A percentile compares a stretch with the other conserved stretches of the same genome.
These are phyloP conservation scores for Thelonectria blattea DNA, from an alignment of 2,329 filamentous ascomycete genomes.

Conservation along the genomic window DNA sequence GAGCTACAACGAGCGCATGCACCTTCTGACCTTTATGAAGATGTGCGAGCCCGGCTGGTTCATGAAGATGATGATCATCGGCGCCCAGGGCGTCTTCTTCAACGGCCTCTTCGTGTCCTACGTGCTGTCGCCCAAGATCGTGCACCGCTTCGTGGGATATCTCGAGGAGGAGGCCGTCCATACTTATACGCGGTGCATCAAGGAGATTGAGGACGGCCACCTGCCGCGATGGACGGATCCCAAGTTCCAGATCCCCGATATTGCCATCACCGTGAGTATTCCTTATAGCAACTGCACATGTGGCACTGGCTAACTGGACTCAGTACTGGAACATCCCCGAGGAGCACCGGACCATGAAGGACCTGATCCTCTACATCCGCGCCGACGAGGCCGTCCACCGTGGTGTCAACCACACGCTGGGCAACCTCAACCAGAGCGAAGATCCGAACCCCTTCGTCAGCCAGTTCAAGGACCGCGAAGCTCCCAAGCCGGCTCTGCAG, in stretches of 20 bases:
- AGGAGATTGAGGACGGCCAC: conserved; percentile 84
- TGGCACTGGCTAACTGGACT: conserved; percentile 11
- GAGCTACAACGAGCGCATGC: conserved; percentile 93
- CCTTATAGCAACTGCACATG: background rate
- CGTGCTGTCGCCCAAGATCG: conserved; percentile 83
- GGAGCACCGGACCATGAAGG: conserved; percentile 79
- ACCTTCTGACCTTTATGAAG: conserved; percentile 90
- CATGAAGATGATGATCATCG: conserved; percentile 91
- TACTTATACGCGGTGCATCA: conserved; percentile 89
- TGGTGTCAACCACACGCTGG: conserved; percentile 94
- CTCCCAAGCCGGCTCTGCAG: conserved; percentile 70
- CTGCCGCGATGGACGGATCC: conserved; percentile 79
- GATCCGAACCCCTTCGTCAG: conserved; percentile 94
- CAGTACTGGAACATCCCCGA: conserved; percentile 94
- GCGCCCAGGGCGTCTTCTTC: conserved; percentile 95
- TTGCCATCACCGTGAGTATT: conserved; percentile 68
- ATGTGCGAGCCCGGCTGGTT: conserved; percentile 78
- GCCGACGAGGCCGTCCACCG: conserved; percentile 90
- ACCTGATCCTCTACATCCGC: conserved; percentile 86
- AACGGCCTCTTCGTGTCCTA: conserved; percentile 92
- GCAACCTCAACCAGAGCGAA: conserved; percentile 81
- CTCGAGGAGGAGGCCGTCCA: conserved; percentile 96
- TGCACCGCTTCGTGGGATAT: conserved; percentile 95
- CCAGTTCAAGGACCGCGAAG: conserved; percentile 73
- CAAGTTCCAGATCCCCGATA: conserved; percentile 79